Evolutionary conservation across 805 yeast genomes (phyloP).

Genomic region (Scheffersomyces ergatensis): DNA sequence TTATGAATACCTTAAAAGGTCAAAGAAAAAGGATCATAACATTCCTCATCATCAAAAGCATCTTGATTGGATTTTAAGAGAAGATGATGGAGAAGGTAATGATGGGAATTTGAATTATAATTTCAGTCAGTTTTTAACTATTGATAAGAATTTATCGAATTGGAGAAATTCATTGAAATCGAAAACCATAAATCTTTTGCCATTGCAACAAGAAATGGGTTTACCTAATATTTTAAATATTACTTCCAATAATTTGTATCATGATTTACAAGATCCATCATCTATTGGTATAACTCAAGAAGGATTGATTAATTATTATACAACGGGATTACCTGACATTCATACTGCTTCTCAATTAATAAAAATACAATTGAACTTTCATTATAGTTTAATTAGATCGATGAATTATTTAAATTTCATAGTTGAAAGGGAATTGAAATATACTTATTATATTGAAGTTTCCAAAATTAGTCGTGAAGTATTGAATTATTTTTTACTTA

Average conservation of each 20-base stretch:
- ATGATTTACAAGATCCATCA: constrained; percentile 18
- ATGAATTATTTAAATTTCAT: constrained; percentile 41
- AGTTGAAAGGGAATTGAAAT: constrained; percentile 41
- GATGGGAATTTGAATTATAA: constrained; percentile 47
- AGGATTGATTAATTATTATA: constrained; percentile 19
- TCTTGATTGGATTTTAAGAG: constrained; percentile 43
- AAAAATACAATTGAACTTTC: constrained; percentile 44
- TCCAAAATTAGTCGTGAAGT: constrained; percentile 38
- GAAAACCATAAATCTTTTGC: constrained; percentile 22
- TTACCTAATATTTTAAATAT: constrained; percentile 22
- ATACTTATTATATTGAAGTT: constrained; percentile 30
- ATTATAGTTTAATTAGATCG: constrained; percentile 39
- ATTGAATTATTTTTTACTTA: constrained; percentile 32
- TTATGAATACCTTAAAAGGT: constrained; percentile 38
- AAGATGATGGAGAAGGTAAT: constrained; percentile 47
- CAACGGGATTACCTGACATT: constrained; percentile 36
- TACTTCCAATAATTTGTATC: constrained; percentile 25
- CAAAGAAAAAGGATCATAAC: constrained; percentile 18
- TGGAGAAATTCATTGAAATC: constrained; percentile 39
- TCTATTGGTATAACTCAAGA: constrained; percentile 15
- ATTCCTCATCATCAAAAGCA: constrained; percentile 16
- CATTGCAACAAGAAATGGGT: constrained; percentile 29
- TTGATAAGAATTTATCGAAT: constrained; percentile 38
- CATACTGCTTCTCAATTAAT: constrained; percentile 36
- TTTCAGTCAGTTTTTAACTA: constrained; percentile 39